Evolutionary conservation across 768 basidiomycete species (phyloP).

Genomic region (Podaxis pistillaris): DNA sequence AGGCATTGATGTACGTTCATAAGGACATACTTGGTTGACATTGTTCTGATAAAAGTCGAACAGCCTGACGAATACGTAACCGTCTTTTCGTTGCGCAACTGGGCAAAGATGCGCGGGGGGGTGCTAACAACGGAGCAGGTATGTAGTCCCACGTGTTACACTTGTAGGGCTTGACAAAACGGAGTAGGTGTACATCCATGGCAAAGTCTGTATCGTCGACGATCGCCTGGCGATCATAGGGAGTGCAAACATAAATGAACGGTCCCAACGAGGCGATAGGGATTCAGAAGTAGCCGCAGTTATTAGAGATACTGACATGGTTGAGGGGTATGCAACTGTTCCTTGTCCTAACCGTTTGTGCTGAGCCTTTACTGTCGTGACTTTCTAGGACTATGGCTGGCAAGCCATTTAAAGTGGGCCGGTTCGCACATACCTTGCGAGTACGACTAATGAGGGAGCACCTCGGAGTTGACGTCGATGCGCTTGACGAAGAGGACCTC

Average conservation of each 20-base stretch:
- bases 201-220: slow-evolving; percentile 87
- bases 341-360: background rate
- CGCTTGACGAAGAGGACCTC: slow-evolving; percentile 73
- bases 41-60: background rate
- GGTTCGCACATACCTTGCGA: slow-evolving; percentile 93
- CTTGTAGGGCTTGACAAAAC: background rate
- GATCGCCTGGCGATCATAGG: slow-evolving; percentile 94
- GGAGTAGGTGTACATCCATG: slow-evolving; percentile 82
- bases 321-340: slow-evolving; percentile 51
- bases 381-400: slow-evolving; percentile 84
- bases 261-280: slow-evolving; percentile 92
- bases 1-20: slow-evolving; percentile 74
- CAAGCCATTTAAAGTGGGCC: slow-evolving; percentile 90
- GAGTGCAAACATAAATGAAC: slow-evolving; percentile 97
- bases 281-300: slow-evolving; percentile 95
- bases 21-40: slow-evolving; percentile 6
- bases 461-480: slow-evolving; percentile 92
- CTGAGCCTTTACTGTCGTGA: background rate
- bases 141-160: slow-evolving; percentile 17
- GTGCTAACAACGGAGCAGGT: slow-evolving; percentile 87
- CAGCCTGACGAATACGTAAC: slow-evolving; percentile 92
- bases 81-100: slow-evolving; percentile 88
- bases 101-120: slow-evolving; percentile 88
- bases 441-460: slow-evolving; percentile 97
- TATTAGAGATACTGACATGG: slow-evolving; percentile 96